A percentile compares a stretch with the other conserved stretches of the same genome.
Evolutionary conservation across 83 land plant species (phyloP).

Genomic region (Diphasiastrum complanatum): DNA sequence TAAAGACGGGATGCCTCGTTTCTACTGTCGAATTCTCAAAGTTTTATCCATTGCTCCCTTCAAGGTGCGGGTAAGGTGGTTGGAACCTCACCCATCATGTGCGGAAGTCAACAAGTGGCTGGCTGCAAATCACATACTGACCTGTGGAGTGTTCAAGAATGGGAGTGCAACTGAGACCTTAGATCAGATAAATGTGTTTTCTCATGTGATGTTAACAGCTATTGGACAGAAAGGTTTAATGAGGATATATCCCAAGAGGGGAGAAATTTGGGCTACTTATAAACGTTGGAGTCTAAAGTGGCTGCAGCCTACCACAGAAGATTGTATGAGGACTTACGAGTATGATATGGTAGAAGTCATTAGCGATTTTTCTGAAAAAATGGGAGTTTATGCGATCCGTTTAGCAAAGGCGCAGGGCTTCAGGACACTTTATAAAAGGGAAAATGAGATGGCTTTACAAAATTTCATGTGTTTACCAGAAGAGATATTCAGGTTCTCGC

Average conservation of each 20-base stretch:
- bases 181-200: slow-evolving; percentile 47
- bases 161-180: slow-evolving; percentile 30
- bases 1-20: slow-evolving; percentile 72
- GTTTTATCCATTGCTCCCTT: slow-evolving; percentile 23
- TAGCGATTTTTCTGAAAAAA: slow-evolving; percentile 43
- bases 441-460: slow-evolving; percentile 28
- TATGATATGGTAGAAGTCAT: slow-evolving; percentile 74
- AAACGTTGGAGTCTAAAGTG: slow-evolving; percentile 55
- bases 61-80: slow-evolving; percentile 12
- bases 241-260: slow-evolving; percentile 51
- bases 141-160: slow-evolving; percentile 59
- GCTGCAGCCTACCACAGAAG: slow-evolving; percentile 44
- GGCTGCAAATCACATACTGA: slow-evolving; percentile 38
- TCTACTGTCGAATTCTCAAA: slow-evolving; percentile 43
- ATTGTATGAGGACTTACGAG: slow-evolving; percentile 33
- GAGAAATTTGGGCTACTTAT: slow-evolving; percentile 76
- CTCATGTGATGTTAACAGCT: slow-evolving; percentile 49
- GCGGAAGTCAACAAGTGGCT: slow-evolving; percentile 50
- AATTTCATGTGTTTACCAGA: slow-evolving; percentile 42
- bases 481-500: slow-evolving; percentile 66
- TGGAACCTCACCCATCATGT: slow-evolving; percentile 43
- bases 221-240: slow-evolving; percentile 32
- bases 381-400: slow-evolving; percentile 42
- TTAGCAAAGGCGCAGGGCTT: slow-evolving; percentile 58
- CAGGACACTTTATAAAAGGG: slow-evolving; percentile 47